Percentiles rank a stretch among this genome's conserved stretches.
Conservation (phyloP, 768 basidiomycete genomes). For the Rhodotorula diobovata region DNA sequence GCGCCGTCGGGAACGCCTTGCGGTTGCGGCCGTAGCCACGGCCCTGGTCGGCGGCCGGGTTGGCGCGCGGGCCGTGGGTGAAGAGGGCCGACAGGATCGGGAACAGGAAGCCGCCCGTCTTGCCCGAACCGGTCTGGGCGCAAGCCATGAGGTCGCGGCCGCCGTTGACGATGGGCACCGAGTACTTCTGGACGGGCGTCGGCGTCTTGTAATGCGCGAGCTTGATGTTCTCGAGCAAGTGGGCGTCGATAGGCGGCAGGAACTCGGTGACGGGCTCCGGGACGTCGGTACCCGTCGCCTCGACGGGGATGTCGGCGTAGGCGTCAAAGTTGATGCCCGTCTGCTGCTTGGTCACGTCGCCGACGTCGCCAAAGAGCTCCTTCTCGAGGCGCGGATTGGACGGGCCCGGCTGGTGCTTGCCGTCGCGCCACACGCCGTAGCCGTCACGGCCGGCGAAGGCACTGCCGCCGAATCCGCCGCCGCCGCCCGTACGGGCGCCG, state of each 20-base stretch:
- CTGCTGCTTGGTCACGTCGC: constrained; percentile 80
- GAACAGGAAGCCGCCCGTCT: constrained; percentile 98
- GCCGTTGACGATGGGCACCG: constrained; percentile 91
- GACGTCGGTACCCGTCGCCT: constrained; percentile 94
- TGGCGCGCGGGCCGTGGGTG: constrained; percentile 67
- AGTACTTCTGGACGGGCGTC: constrained; percentile 99
- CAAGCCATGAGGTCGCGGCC: constrained; percentile 75
- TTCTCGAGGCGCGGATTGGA: constrained; percentile 87
- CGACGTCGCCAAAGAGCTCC: constrained; percentile 86
- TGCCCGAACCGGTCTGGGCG: constrained; percentile 98
- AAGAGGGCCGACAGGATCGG: constrained; percentile 95
- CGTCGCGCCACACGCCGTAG: constrained; percentile 79
- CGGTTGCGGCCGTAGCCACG: constrained; percentile 62
- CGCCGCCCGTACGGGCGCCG: background rate
- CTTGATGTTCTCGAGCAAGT: constrained; percentile 89
- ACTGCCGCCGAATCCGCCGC: constrained; percentile 13
- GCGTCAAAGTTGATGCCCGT: constrained; percentile 99
- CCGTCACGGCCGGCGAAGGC: constrained; percentile 48
- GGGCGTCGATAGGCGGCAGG: constrained; percentile 81
- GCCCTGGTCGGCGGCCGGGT: constrained; percentile 53
- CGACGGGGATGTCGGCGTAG: constrained; percentile 98
- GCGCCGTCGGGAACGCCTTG: constrained; percentile 94
- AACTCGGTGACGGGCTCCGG: constrained; percentile 88
- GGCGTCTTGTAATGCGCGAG: constrained; percentile 90
- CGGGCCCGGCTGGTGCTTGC: constrained; percentile 73